Evolutionary conservation across 2,329 filamentous ascomycete genomes (phyloP).

Genomic region (Westerdykella sp.): DNA sequence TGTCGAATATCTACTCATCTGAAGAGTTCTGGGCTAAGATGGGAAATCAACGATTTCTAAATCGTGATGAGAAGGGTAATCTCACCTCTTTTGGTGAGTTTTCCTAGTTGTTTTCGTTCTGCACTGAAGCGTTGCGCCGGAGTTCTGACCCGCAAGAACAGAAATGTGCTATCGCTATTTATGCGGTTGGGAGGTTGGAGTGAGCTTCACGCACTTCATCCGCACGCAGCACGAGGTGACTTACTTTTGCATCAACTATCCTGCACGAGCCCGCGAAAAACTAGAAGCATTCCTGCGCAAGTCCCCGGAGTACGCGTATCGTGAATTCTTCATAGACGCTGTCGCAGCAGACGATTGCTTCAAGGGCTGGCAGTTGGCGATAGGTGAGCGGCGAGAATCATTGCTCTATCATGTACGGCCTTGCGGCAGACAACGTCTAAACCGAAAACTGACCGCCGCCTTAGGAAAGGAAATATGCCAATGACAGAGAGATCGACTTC

Average conservation of each 20-base stretch:
- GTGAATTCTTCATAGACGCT: constrained; percentile 17
- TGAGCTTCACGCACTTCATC: constrained; percentile 14
- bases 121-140: neutral
- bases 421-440: neutral
- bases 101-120: neutral
- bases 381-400: constrained; percentile 10
- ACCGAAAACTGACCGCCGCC: neutral
- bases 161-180: constrained; percentile 17
- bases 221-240: constrained; percentile 7
- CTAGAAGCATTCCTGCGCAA: constrained; percentile 6
- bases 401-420: constrained; percentile 11
- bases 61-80: constrained; percentile 3
- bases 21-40: constrained; percentile 20
- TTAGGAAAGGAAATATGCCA: constrained; percentile 8
- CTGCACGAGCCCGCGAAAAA: constrained; percentile 5
- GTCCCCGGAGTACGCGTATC: constrained; percentile 7
- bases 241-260: constrained; percentile 22
- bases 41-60: constrained; percentile 13
- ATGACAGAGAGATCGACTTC: constrained; percentile 7
- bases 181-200: constrained; percentile 17
- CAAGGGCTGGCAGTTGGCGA: constrained; percentile 15
- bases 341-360: constrained; percentile 15
- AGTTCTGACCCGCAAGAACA: neutral
- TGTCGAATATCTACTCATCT: constrained; percentile 11
- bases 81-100: constrained; percentile 12